Evolutionary conservation across 176 grass and related monocot genomes (phyloP).

Genomic region (Bonia amplexicaulis): DNA sequence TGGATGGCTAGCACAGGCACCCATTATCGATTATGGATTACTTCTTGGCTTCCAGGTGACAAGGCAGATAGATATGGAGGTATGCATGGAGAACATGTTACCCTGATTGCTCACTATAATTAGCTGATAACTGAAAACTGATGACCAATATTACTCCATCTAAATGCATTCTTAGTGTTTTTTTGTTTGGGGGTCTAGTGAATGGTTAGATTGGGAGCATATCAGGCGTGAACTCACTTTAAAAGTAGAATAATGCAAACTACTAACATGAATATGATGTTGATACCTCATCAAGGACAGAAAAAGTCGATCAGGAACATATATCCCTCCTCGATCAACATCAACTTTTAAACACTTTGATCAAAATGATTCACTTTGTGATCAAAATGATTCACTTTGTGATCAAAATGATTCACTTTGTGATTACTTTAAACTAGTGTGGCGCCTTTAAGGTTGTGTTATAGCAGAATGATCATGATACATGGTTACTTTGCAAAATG

Average conservation of each 20-base stretch:
- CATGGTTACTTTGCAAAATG: neutral
- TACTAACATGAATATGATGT: slow-evolving; percentile 11
- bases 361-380: slow-evolving; percentile 7
- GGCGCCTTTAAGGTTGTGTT: slow-evolving; percentile 10
- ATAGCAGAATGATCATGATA: slow-evolving; percentile 3
- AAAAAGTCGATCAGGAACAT: neutral
- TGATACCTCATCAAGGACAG: neutral
- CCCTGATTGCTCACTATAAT: too few relatives aligned
- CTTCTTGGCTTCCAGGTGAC: too few relatives aligned
- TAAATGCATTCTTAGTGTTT: too few relatives aligned
- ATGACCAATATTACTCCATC: too few relatives aligned
- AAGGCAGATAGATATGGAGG: too few relatives aligned
- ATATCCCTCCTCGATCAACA: neutral
- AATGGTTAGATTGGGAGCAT: too few relatives aligned
- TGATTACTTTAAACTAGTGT: slow-evolving; percentile 22
- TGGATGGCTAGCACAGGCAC: too few relatives aligned
- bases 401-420: slow-evolving; percentile 2
- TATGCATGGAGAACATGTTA: too few relatives aligned
- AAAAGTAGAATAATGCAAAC: neutral
- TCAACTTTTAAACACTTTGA: neutral
- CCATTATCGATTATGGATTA: too few relatives aligned
- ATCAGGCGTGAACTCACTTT: neutral
- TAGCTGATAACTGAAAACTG: too few relatives aligned
- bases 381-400: slow-evolving; percentile 5
- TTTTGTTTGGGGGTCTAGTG: too few relatives aligned